A percentile compares a stretch with the other conserved stretches of the same genome.
Evolutionary conservation across 805 yeast genomes (phyloP).

Genomic region (Metschnikowia orientalis): DNA sequence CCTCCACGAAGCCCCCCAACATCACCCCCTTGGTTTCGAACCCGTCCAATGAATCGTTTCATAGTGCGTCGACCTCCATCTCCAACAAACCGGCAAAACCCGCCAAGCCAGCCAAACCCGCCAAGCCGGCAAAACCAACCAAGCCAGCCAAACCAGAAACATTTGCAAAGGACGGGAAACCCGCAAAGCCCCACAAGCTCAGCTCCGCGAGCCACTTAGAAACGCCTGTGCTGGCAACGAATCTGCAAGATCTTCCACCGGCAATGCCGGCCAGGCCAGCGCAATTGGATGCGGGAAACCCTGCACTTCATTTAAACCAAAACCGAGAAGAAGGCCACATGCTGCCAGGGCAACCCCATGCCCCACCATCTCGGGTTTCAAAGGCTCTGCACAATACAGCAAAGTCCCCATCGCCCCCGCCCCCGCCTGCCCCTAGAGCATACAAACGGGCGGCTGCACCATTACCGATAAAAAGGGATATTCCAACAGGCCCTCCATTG

Average conservation of each 20-base stretch:
- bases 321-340: neutral
- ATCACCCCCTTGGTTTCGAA: too few species aligned
- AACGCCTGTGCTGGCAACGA: too few species aligned
- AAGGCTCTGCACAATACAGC: too few species aligned
- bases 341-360: too few species aligned
- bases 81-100: constrained; percentile 12
- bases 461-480: constrained; percentile 11
- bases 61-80: too few species aligned
- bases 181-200: constrained; percentile 3
- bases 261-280: too few species aligned
- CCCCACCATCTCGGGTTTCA: constrained; percentile 33
- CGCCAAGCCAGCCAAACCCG: constrained; percentile 17
- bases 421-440: constrained; percentile 33
- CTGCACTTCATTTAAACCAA: too few species aligned
- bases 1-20: too few species aligned
- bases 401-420: constrained; percentile 24
- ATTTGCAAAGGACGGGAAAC: neutral
- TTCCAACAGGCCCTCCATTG: constrained; percentile 26
- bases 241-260: neutral
- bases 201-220: constrained; percentile 4
- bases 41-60: too few species aligned
- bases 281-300: too few species aligned
- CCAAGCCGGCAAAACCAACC: constrained; percentile 12
- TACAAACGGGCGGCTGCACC: constrained; percentile 19
- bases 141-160: constrained; percentile 3